Base-by-base conservation (phyloP, 352 stramenopile species). In the Pythium scleroteichum region DNA sequence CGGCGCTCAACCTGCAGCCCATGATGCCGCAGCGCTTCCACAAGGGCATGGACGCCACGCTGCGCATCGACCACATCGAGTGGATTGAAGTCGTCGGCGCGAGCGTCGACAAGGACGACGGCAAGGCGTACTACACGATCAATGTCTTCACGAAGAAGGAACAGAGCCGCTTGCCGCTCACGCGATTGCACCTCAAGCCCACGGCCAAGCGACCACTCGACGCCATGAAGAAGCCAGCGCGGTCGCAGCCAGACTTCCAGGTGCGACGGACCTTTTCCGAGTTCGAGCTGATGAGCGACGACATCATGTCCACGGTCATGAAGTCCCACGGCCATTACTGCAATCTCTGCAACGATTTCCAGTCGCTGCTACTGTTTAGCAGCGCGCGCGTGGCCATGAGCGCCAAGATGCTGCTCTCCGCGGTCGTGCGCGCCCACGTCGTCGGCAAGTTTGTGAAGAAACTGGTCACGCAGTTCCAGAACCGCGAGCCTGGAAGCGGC, bases 311-410 rank as follows among this genome's bases (percentile, higher is more conserved):
- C 22, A 24, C 45, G 5, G 33, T 44, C 16, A 46, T 50, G 32
- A 8, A 53, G n/a, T 23, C 35, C 12, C 55, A 63, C 24, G 39
- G 19, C 6, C 19, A 24, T n/a, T 55, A 40, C 12, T 62, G 55
- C 38, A 14, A 45, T 17, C 35, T 62, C 32, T 62, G 55, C 55
- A 62, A 62, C 35, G 33, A 49, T 3, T 48, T 44, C 45, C 55
- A 56, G 24, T 23, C 20, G 22, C 16, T 39, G 6, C 20, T 63
- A 0, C 10, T 55, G 14, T 63, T 49, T 26, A 56, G 42, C 22
- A 41, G 23, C 22, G 50, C 55, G 23, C 55, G 55, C 22, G 17
- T 19, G 9, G 35, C 22, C 20, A 63, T 63, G 45, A 41, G 19
- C 3, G 26, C 48, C 24, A 41, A 35, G 39, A 19, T 38, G 16